Conservation (phyloP, 108 stramenopile genomes). For the Pinguiococcus pyrenoidosus region DNA sequence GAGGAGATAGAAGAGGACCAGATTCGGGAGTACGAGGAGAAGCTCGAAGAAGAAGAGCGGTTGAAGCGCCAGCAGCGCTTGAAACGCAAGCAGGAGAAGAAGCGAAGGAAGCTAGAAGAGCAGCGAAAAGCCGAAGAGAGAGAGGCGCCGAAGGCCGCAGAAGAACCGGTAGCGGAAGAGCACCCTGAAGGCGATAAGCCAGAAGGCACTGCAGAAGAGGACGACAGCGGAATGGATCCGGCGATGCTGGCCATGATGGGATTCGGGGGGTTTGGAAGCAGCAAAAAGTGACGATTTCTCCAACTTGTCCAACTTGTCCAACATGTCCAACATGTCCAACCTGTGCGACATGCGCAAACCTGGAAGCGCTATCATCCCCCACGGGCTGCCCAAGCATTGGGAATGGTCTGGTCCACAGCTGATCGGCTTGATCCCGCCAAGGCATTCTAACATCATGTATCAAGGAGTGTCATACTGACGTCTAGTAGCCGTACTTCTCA, state of each 20-base stretch:
- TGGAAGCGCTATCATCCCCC: too few relatives aligned
- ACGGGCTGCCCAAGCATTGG: too few relatives aligned
- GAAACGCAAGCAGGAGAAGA: slow-evolving; percentile 7
- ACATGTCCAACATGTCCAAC: too few relatives aligned
- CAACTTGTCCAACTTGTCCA: too few relatives aligned
- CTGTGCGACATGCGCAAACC: too few relatives aligned
- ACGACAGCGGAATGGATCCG: slow-evolving; percentile 51
- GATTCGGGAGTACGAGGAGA: slow-evolving; percentile 19
- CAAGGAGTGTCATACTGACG: too few relatives aligned
- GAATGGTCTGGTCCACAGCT: too few relatives aligned
- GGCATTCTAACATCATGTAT: too few relatives aligned
- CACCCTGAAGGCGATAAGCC: too few relatives aligned
- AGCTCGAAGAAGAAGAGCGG: slow-evolving; percentile 16
- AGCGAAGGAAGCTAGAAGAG: neutral
- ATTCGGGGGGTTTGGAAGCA: slow-evolving; percentile 65
- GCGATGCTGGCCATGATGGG: slow-evolving; percentile 85
- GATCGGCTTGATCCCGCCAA: too few relatives aligned
- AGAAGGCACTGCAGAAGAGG: too few relatives aligned
- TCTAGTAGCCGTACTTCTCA: too few relatives aligned
- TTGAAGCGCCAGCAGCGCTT: neutral
- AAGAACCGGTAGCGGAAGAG: slow-evolving; percentile 35
- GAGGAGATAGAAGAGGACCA: neutral
- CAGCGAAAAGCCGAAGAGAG: slow-evolving; percentile 2
- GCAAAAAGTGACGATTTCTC: slow-evolving; percentile 15
- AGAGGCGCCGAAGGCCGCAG: slow-evolving; percentile 20